Base-by-base conservation (phyloP, 805 yeast species). In the Wickerhamomyces pijperi region DNA sequence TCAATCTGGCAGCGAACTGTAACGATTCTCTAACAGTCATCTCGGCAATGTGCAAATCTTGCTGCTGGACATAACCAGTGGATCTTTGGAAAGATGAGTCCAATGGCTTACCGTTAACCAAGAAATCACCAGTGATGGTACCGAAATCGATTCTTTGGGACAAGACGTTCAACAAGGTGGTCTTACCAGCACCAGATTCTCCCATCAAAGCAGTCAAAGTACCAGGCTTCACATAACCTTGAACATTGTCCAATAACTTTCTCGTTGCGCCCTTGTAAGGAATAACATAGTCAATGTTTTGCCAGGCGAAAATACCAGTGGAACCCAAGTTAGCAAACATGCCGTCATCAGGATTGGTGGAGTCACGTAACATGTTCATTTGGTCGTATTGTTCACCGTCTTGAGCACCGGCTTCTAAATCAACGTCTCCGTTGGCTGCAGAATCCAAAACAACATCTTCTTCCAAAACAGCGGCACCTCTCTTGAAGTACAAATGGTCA, bases 1-100 rank as follows among this genome's bases (percentile, higher is more conserved):
- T 62, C 35, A 86, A 57, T 34, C 63, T 68, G 0, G 94, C 94
- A 25, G 87, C 86, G 59, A 67, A 82, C 40, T 66, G 64, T 18
- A 85, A 59, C 0, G 94, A 83, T 57, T 85, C 95, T 37, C 78
- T 56, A 2, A 86, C 95, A 0, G 95, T 84, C 39, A 85, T 61
- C 7, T 76, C 66, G 1, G 90, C 72, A 32, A 83, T 60, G 39
- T 85, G 61, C 31, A 82, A 77, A 53, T 85, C 95, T 46, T 80
- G 84, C 52, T 85, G 95, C 5, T 83, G 72, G 17, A 85, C 95
- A 58, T 81, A 85, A 0, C 90, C 83, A 70, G 19, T 74, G 48
- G 28, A 67, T 59, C 36, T 62, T 48, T 36, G 71, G 48, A 48
- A 64, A 51, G 16, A 36, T 3, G 53, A 41, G 2, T 65, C 55